phyloP scores from a whole-genome alignment of 1,284 basidiomycete species.

The Tilletiopsis washingtonensis region DNA sequence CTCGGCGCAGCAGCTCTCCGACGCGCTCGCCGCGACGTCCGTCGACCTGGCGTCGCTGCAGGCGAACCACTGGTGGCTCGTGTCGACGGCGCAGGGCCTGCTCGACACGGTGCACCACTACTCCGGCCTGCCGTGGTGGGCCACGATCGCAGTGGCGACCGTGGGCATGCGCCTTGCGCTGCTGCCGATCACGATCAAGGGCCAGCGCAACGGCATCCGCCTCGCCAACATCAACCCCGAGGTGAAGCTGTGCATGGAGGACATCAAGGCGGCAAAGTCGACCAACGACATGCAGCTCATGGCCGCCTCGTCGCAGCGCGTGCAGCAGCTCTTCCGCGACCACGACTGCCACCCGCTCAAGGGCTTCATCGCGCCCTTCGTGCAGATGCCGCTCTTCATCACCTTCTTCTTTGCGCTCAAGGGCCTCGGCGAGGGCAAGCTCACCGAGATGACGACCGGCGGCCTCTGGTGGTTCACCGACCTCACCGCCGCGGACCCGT shows the following conservation, averaged over 20 bases:
- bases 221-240: slow-evolving; percentile 61
- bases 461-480: slow-evolving; percentile 71
- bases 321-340: slow-evolving; percentile 61
- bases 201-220: slow-evolving; percentile 62
- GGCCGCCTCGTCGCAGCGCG: slow-evolving; percentile 56
- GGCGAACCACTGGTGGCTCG: slow-evolving; percentile 3
- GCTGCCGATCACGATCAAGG: slow-evolving; percentile 63
- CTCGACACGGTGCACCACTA: slow-evolving; percentile 67
- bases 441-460: slow-evolving; percentile 67
- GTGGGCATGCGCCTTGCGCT: slow-evolving; percentile 62
- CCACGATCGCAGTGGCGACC: slow-evolving; percentile 62
- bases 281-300: slow-evolving; percentile 56
- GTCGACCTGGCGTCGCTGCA: background rate
- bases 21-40: too few species aligned
- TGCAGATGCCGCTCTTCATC: slow-evolving; percentile 72
- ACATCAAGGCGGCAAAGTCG: slow-evolving; percentile 52
- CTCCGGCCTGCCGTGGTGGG: slow-evolving; percentile 53
- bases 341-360: slow-evolving; percentile 62
- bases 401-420: slow-evolving; percentile 78
- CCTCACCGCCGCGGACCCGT: slow-evolving; percentile 70
- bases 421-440: slow-evolving; percentile 62
- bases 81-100: slow-evolving; percentile 39
- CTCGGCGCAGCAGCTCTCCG: too few species aligned
- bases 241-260: slow-evolving; percentile 56
- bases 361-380: slow-evolving; percentile 58